Base-by-base conservation (phyloP, 805 yeast genomes). In the Candida glaebosa region DNA sequence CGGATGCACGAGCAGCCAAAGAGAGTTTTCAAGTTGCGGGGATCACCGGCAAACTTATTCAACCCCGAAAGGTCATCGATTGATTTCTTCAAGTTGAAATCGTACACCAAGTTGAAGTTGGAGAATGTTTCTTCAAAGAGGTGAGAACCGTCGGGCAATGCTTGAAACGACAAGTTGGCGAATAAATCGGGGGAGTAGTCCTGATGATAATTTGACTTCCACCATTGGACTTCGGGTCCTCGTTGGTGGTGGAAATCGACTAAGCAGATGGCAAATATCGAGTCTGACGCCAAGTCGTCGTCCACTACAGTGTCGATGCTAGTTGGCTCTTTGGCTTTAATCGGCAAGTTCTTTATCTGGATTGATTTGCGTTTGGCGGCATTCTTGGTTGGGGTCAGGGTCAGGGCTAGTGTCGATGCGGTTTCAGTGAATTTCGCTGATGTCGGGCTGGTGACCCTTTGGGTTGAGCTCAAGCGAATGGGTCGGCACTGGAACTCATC, bases 101-200 rank as follows among this genome's bases (percentile, higher is more conserved):
- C 88, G 56, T 80, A 86, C 4, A 84, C 74, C 34, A 91, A 66
- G 18, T 96, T 90, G 64, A 91, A 91, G 57, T 87, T 87, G 18
- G 96, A 83, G 56, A 90, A 88, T 1, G 96, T 89, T 60, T 93
- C 98, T 57, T 89, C 95, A 57, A 82, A 91, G 17, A 90, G 73
- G 60, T 93, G 99, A 2, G 95, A 83, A 3, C 98, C 98, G 63
- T 93, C 99, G 0, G 99, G 98, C 17, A 93, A 67, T 1, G 96
- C 95, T 58, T 90, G 97, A 56, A 93, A 93, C 2, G 99, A 95
- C 32, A 93, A 63, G 54, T 83, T 81, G 8, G 93, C 89, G 90
- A 96, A 93, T 15, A 84, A 64, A 26, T 57, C 51, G 31, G 62
- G 53, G 10, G 49, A 49, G 40, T 64, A 60, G 33, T 65, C 63